Evolutionary conservation across 495 filamentous ascomycete genomes (phyloP).

Genomic region (Daldinia decipiens): DNA sequence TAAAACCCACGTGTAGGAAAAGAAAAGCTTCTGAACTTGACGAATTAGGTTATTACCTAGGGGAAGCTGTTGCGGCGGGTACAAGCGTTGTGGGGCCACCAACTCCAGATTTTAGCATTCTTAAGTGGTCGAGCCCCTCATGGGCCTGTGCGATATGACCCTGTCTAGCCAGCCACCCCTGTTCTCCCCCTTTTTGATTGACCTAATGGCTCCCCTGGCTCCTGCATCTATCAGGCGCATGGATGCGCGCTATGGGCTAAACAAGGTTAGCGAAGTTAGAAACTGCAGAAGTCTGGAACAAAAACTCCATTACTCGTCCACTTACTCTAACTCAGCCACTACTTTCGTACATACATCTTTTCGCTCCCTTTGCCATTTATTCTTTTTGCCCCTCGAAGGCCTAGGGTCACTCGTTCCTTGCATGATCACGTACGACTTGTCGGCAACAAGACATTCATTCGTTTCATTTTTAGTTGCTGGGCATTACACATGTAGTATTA

Average conservation of each 20-base stretch:
- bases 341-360: slow-evolving; percentile 16
- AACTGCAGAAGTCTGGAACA: slow-evolving; percentile 5
- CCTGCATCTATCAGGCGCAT: slow-evolving; percentile 17
- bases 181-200: slow-evolving; percentile 37
- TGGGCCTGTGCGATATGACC: slow-evolving; percentile 16
- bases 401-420: slow-evolving; percentile 36
- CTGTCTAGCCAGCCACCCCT: slow-evolving; percentile 10
- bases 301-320: not conserved
- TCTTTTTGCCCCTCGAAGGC: slow-evolving; percentile 25
- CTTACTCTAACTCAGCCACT: not conserved
- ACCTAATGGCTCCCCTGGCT: slow-evolving; percentile 16
- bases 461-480: slow-evolving; percentile 23
- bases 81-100: slow-evolving; percentile 11
- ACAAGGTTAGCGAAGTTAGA: slow-evolving; percentile 1
- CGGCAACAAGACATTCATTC: slow-evolving; percentile 29
- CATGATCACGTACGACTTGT: slow-evolving; percentile 37
- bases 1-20: slow-evolving; percentile 3
- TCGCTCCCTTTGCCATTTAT: slow-evolving; percentile 13
- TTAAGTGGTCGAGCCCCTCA: slow-evolving; percentile 14
- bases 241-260: not conserved
- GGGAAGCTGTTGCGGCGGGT: slow-evolving; percentile 1
- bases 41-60: slow-evolving; percentile 10
- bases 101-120: slow-evolving; percentile 26
- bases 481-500: slow-evolving; percentile 7
- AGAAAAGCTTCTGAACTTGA: slow-evolving; percentile 8